These are phyloP conservation scores for Fusarium phyllophilum DNA, from an alignment of 2,329 filamentous ascomycete species.

Conservation along the genomic window DNA sequence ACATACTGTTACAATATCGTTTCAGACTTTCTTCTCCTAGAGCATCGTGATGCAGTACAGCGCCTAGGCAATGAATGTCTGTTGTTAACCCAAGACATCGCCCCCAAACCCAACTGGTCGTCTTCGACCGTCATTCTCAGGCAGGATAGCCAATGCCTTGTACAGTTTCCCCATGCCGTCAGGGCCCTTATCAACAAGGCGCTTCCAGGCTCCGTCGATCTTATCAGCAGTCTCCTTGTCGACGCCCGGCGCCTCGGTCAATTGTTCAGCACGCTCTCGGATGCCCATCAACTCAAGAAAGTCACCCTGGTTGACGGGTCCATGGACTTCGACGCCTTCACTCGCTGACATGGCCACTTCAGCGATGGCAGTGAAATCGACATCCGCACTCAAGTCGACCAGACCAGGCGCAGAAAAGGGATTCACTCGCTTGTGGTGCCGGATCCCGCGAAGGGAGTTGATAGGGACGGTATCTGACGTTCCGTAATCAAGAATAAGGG, in stretches of 20 bases:
- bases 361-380: slow-evolving; percentile 89
- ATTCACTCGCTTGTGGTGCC: slow-evolving; percentile 77
- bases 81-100: slow-evolving; percentile 54
- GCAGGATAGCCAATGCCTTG: slow-evolving; percentile 90
- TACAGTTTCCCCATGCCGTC: slow-evolving; percentile 95
- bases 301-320: slow-evolving; percentile 84
- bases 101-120: slow-evolving; percentile 94
- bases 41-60: not conserved
- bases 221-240: slow-evolving; percentile 63
- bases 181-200: slow-evolving; percentile 83
- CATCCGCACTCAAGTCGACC: slow-evolving; percentile 90
- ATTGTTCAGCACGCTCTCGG: slow-evolving; percentile 75
- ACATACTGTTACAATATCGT: slow-evolving; percentile 22
- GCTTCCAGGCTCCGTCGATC: slow-evolving; percentile 79
- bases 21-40: not conserved
- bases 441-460: slow-evolving; percentile 92
- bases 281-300: slow-evolving; percentile 89
- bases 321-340: slow-evolving; percentile 87
- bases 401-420: slow-evolving; percentile 83
- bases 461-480: slow-evolving; percentile 80
- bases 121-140: slow-evolving; percentile 77
- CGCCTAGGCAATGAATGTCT: not conserved
- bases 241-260: slow-evolving; percentile 61
- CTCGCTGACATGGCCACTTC: slow-evolving; percentile 82
- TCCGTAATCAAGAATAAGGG: slow-evolving; percentile 96